These are phyloP conservation scores for Mycena polygramma DNA, from an alignment of 768 basidiomycete species.

Conservation along the genomic window DNA sequence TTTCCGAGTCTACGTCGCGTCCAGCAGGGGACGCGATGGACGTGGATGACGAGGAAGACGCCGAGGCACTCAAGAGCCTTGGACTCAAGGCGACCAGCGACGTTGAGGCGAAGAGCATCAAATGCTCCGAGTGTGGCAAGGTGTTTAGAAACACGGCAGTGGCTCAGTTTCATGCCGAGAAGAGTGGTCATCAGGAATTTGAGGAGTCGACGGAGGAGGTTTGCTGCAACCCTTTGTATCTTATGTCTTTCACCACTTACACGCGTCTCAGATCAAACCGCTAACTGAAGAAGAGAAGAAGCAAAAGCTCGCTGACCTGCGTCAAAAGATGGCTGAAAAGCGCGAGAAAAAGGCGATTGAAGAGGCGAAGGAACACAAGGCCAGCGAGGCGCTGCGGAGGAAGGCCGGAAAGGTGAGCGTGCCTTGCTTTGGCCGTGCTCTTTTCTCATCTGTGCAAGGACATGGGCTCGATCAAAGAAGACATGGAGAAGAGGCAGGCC, in stretches of 20 bases:
- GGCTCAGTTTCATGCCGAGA: constrained; percentile 94
- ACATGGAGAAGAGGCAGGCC: constrained; percentile 81
- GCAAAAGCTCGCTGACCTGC: constrained; percentile 82
- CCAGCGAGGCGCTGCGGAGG: constrained; percentile 83
- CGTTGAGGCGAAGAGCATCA: constrained; percentile 88
- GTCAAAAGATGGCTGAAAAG: constrained; percentile 85
- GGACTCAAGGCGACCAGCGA: constrained; percentile 52
- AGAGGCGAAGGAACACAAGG: constrained; percentile 79
- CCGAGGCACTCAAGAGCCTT: constrained; percentile 69
- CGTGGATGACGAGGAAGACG: constrained; percentile 81
- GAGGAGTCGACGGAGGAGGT: constrained; percentile 97
- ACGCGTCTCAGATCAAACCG: constrained; percentile 79
- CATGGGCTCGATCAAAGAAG: constrained; percentile 78
- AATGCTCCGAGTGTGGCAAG: constrained; percentile 88
- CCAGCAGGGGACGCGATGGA: constrained; percentile 55
- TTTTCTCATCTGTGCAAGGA: constrained; percentile 62
- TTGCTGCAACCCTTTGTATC: constrained; percentile 17
- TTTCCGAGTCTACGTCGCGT: constrained; percentile 50
- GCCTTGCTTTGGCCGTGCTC: not conserved
- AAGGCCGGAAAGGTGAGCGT: constrained; percentile 83
- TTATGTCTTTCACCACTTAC: constrained; percentile 13
- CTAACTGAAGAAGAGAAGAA: constrained; percentile 95
- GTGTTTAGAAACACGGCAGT: constrained; percentile 77
- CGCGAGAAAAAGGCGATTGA: constrained; percentile 77
- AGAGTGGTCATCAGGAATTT: constrained; percentile 95